Base-by-base conservation (phyloP, 2,329 filamentous ascomycete genomes). In the Stemphylium lycopersici region DNA sequence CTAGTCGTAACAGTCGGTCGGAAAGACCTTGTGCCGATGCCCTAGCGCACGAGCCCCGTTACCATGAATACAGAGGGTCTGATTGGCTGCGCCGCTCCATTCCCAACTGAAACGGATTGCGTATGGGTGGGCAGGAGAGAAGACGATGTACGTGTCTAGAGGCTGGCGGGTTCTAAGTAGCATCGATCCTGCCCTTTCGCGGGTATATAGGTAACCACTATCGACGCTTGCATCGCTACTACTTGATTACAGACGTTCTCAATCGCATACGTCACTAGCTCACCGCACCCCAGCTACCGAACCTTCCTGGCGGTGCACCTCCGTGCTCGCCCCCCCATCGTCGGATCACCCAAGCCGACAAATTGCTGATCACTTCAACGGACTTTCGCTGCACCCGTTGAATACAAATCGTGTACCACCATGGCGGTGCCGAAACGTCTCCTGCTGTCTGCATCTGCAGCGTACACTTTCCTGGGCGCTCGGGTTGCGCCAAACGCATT, bases 401-500 rank as follows among this genome's bases (percentile, higher is more conserved):
- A 33, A 20, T 20, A 7, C 22, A 31, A 24, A 37, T 50, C 15
- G 16, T n/a, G 22, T 13, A 18, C 16, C 29, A 20, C 20, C 24
- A 74, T 74, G 72, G 61, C 62, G 12, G 52, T 73, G 5, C 58
- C 63, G 16, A 74, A 74, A 53, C 62, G 65, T 38, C 52, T 58
- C 3, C 43, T 72, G 1, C 47, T 71, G 2, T 59, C 73, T n/a
- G 57, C 59, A 1, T 60, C 71, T 2, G 57, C 55, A 7, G 61
- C 63, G 5, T 55, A 70, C 16, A 63, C 68, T 1, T 67, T 76
- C 42, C 59, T 74, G 40, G 59, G 71, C 6, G 63, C 58, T 16
- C 70, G 69, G 31, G 75, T 73, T 55, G 68, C 70, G 13, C 68
- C 75, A n/a, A 52, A 64, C 3, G 65, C 71, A 33, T 55, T 65